Percentiles rank a stretch among this genome's conserved stretches.
Evolutionary conservation across 2,329 filamentous ascomycete species (phyloP).

Genomic region (Periglandula ipomoeae): DNA sequence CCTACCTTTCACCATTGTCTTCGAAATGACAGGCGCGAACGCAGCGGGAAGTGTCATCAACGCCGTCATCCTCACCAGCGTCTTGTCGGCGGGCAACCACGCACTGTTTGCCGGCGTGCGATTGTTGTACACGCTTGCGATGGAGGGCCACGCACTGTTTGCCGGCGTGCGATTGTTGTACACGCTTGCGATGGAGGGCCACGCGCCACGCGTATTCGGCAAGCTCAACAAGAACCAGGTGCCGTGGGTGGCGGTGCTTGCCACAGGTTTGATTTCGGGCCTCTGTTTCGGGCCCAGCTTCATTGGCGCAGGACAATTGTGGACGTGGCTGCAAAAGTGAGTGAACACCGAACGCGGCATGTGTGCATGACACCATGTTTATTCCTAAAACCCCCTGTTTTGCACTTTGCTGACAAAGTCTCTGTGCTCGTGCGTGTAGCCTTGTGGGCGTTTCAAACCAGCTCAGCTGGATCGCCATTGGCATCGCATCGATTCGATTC

Average conservation of each 20-base stretch:
- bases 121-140: constrained; percentile 26
- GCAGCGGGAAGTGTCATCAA: constrained; percentile 48
- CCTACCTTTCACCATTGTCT: constrained; percentile 46
- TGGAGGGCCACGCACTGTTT: constrained; percentile 28
- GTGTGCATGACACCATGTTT: too few relatives aligned
- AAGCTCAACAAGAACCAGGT: constrained; percentile 25
- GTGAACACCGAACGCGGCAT: too few relatives aligned
- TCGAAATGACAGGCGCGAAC: constrained; percentile 44
- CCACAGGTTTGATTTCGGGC: constrained; percentile 46
- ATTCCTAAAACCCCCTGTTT: too few relatives aligned
- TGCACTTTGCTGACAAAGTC: neutral
- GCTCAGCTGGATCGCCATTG: constrained; percentile 56
- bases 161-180: constrained; percentile 25
- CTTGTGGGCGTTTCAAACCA: constrained; percentile 61
- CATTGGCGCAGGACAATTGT: constrained; percentile 55
- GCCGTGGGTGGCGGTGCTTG: constrained; percentile 33
- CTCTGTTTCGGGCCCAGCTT: constrained; percentile 58
- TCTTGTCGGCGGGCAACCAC: constrained; percentile 28
- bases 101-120: constrained; percentile 26
- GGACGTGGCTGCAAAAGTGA: constrained; percentile 58
- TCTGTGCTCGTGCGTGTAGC: constrained; percentile 17
- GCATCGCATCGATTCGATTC: constrained; percentile 57
- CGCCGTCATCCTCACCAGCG: constrained; percentile 39
- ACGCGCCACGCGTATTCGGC: constrained; percentile 48
- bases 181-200: constrained; percentile 29